Evolutionary conservation across 2,329 filamentous ascomycete species (phyloP).

Genomic region (Grosmannia clavigera): DNA sequence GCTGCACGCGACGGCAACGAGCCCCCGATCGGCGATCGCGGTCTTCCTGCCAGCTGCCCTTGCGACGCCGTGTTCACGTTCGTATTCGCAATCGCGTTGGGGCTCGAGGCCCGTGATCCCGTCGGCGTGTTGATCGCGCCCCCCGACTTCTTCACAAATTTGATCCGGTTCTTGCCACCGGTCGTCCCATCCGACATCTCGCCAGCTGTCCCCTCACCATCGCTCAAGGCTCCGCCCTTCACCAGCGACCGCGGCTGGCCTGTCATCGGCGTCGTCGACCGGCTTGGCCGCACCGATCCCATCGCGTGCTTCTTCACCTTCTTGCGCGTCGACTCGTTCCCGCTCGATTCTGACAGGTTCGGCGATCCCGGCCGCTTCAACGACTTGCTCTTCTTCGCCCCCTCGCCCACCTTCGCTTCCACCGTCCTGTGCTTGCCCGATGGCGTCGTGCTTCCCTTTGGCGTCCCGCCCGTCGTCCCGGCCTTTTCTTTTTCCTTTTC

Average conservation of each 20-base stretch:
- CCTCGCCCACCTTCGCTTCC: slow-evolving; percentile 29
- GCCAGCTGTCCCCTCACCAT: slow-evolving; percentile 59
- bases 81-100: slow-evolving; percentile 26
- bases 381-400: slow-evolving; percentile 43
- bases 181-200: slow-evolving; percentile 46
- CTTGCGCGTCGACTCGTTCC: slow-evolving; percentile 77
- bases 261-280: slow-evolving; percentile 42
- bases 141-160: slow-evolving; percentile 30
- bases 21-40: slow-evolving; percentile 12
- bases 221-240: slow-evolving; percentile 49
- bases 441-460: slow-evolving; percentile 54
- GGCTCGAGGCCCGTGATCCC: slow-evolving; percentile 51
- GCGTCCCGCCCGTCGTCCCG: slow-evolving; percentile 44
- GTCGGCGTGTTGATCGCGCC: slow-evolving; percentile 38
- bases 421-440: slow-evolving; percentile 33
- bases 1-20: slow-evolving; percentile 16
- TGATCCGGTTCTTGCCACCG: slow-evolving; percentile 40
- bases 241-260: slow-evolving; percentile 29
- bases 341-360: slow-evolving; percentile 79
- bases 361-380: slow-evolving; percentile 81
- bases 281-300: slow-evolving; percentile 36
- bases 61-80: slow-evolving; percentile 20
- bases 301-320: slow-evolving; percentile 53
- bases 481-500: slow-evolving; percentile 29
- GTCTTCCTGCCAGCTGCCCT: slow-evolving; percentile 6